Evolutionary conservation across 768 basidiomycete genomes (phyloP), one percentile per base, ranked within the genome.

Genomic region (Psilocybe subaeruginosa): DNA sequence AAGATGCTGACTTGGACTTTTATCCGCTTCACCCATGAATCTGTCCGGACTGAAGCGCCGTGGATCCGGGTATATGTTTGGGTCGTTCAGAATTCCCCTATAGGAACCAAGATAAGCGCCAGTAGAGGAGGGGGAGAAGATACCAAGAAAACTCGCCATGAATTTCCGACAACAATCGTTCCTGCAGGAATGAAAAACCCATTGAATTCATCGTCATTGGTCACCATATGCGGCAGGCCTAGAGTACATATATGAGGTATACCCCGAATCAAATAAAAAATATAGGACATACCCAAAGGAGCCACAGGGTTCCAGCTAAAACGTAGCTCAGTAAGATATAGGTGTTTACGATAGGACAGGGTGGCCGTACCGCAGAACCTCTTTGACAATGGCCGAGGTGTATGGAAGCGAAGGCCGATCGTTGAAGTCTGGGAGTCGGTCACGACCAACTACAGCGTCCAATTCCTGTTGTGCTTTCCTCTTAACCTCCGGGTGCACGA

Each of bases 61-160:
- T 0, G 85, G 85, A 14, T 84, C 73, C 0, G 79, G 80, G 66
- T 77, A 86, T 12, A 66, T 68, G 33, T 68, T 47, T 3, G 80
- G 80, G 62, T 86, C 81, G 46, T 81, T 83, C 29, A 84, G 73
- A 52, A 85, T 83, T 1, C 77, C 76, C 82, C 85, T 85, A 54
- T 4, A 37, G 31, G 29, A 29, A 52, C 45, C 53, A 19, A 23
- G 23, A 23, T 23, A 23, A 23, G 23, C 23, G 23, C 23, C 23
- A 23, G 23, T 23, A 23, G 23, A 19, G 43, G 49, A 19, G 12
- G 27, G 49, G 49, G 39, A 12, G 47, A 27, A 16, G 27, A 7
- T 6, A 8, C 76, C 78, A 9, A 80, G 68, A 43, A 81, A 68
- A 30, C 67, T 7, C 53, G 72, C 73, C 75, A 73, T 14, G 68